These are phyloP conservation scores for Neofusicoccum sp. DNA, from an alignment of 2,329 filamentous ascomycete genomes.

Conservation along the genomic window DNA sequence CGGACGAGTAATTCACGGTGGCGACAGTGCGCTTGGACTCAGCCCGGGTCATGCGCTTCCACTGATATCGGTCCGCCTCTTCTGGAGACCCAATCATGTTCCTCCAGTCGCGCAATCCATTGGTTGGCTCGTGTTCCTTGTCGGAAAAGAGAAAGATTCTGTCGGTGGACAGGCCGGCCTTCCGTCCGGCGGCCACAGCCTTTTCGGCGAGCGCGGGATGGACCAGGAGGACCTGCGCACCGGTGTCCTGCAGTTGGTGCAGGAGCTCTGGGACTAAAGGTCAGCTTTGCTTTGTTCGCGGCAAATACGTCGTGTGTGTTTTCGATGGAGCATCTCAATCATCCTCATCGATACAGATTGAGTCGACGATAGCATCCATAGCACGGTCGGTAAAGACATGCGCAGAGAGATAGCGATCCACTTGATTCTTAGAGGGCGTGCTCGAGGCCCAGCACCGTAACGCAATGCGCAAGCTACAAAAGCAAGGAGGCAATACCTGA, in stretches of 20 bases:
- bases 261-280: conserved; percentile 63
- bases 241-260: conserved; percentile 73
- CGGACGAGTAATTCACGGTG: conserved; percentile 75
- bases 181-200: conserved; percentile 66
- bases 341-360: background rate
- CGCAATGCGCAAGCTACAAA: background rate
- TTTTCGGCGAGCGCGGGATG: conserved; percentile 62
- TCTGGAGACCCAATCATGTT: conserved; percentile 55
- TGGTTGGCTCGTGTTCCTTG: conserved; percentile 37
- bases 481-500: background rate
- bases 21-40: conserved; percentile 60
- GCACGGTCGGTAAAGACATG: background rate
- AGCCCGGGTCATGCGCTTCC: conserved; percentile 59
- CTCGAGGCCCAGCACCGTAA: background rate
- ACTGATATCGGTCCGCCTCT: conserved; percentile 62
- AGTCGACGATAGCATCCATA: conserved; percentile 10
- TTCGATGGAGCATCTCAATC: no score
- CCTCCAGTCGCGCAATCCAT: conserved; percentile 62
- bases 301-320: background rate
- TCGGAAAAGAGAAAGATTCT: conserved; percentile 66
- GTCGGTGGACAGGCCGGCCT: conserved; percentile 57
- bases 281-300: background rate
- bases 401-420: background rate
- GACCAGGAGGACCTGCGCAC: conserved; percentile 67
- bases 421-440: no score